Evolutionary conservation across 2,329 filamentous ascomycete species (phyloP).

Genomic region (Colletotrichum sublineola): DNA sequence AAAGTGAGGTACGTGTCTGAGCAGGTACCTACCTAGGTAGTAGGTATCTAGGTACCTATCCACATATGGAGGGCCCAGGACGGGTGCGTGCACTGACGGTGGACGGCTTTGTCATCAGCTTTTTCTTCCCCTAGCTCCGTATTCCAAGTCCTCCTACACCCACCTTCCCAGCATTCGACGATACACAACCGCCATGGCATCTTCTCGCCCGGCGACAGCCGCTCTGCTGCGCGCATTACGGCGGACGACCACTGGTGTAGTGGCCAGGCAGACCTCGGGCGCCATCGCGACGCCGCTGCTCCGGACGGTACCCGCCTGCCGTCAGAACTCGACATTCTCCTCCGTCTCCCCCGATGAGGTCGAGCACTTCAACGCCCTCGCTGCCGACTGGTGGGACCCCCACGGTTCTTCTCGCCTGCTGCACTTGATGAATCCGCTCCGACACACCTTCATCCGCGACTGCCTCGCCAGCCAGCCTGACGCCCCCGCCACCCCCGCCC

Average conservation of each 20-base stretch:
- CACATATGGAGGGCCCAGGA: not conserved
- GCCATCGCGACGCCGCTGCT: slow-evolving; percentile 17
- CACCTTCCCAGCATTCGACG: slow-evolving; percentile 8
- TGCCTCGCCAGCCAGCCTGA: slow-evolving; percentile 72
- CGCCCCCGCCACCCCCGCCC: slow-evolving; percentile 51
- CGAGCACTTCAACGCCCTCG: slow-evolving; percentile 93
- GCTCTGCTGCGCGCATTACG: slow-evolving; percentile 35
- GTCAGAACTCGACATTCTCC: slow-evolving; percentile 57
- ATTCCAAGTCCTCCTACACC: slow-evolving; percentile 43
- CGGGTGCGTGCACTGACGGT: slow-evolving; percentile 7
- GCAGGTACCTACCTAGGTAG: too few relatives aligned
- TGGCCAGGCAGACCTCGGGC: not conserved
- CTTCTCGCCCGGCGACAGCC: slow-evolving; percentile 40
- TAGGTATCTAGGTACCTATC: too few relatives aligned
- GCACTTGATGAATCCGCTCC: slow-evolving; percentile 97
- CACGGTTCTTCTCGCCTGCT: slow-evolving; percentile 91
- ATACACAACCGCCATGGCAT: slow-evolving; percentile 26
- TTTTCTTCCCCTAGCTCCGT: not conserved
- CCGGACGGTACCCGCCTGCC: slow-evolving; percentile 1
- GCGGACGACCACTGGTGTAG: slow-evolving; percentile 8
- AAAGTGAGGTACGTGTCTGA: too few relatives aligned
- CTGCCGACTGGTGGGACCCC: slow-evolving; percentile 97
- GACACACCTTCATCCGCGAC: slow-evolving; percentile 87
- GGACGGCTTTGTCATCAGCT: slow-evolving; percentile 32
- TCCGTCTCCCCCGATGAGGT: slow-evolving; percentile 92